A percentile compares a stretch with the other conserved stretches of the same genome.
These are phyloP conservation scores for Pseudonitzschia delicatissima DNA, from an alignment of 108 stramenopile species.

Conservation along the genomic window DNA sequence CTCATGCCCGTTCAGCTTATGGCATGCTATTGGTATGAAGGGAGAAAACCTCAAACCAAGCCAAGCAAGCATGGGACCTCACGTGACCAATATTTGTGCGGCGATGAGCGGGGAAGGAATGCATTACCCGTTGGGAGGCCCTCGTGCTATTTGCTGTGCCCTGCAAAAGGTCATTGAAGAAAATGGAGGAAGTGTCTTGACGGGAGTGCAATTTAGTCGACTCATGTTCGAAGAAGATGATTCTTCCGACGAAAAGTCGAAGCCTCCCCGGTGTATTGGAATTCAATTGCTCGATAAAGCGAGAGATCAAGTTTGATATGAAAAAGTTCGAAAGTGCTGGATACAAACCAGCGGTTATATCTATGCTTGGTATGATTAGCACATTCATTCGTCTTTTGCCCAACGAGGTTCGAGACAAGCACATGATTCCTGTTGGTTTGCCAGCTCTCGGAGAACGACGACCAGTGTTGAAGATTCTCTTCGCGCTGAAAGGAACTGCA, in stretches of 20 bases:
- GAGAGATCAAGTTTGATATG: slow-evolving; percentile 24
- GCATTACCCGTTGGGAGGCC: slow-evolving; percentile 86
- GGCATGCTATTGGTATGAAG: slow-evolving; percentile 82
- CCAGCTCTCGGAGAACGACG: slow-evolving; percentile 79
- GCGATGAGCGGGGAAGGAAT: slow-evolving; percentile 71
- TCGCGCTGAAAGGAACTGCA: slow-evolving; percentile 65
- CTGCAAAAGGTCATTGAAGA: slow-evolving; percentile 75
- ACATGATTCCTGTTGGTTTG: slow-evolving; percentile 75
- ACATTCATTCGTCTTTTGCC: slow-evolving; percentile 78
- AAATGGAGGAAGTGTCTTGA: slow-evolving; percentile 69
- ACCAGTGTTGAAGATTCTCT: slow-evolving; percentile 75
- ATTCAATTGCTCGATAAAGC: slow-evolving; percentile 42
- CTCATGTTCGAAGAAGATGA: slow-evolving; percentile 49
- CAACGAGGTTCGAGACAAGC: slow-evolving; percentile 54
- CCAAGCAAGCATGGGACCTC: slow-evolving; percentile 81
- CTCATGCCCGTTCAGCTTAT: slow-evolving; percentile 76
- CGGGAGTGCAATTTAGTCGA: slow-evolving; percentile 52
- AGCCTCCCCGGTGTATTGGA: slow-evolving; percentile 65
- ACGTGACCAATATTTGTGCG: slow-evolving; percentile 69
- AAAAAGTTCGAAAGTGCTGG: slow-evolving; percentile 42
- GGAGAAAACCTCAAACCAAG: slow-evolving; percentile 76
- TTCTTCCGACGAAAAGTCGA: slow-evolving; percentile 11
- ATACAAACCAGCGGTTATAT: slow-evolving; percentile 58
- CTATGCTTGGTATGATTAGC: slow-evolving; percentile 71
- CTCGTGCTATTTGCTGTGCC: slow-evolving; percentile 78